Percentiles rank a stretch among this genome's conserved stretches.
phyloP scores from a whole-genome alignment of 768 basidiomycete species.

The Lenzites betulinus region DNA sequence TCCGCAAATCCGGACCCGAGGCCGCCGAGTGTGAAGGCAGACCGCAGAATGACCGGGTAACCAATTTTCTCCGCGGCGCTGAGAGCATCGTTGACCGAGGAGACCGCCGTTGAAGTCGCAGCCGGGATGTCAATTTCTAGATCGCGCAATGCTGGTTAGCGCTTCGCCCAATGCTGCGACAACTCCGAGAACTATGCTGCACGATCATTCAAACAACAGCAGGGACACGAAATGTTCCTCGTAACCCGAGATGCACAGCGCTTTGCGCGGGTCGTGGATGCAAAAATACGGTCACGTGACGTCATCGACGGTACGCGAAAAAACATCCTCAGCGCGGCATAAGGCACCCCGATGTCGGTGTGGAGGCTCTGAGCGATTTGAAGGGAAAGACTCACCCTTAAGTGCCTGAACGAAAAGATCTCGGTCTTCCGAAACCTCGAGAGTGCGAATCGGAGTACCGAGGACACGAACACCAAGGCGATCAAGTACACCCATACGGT shows the following conservation, averaged over 20 bases:
- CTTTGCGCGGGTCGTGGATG: background rate
- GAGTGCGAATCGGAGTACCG: constrained; percentile 91
- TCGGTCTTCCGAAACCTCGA: constrained; percentile 96
- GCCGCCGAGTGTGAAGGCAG: constrained; percentile 97
- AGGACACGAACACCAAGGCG: constrained; percentile 91
- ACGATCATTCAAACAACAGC: no score
- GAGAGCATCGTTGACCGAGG: constrained; percentile 91
- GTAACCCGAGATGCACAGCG: no score
- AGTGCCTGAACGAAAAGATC: constrained; percentile 95
- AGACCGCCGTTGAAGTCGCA: constrained; percentile 94
- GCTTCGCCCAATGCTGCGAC: no score
- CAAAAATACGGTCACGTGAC: constrained; percentile 1
- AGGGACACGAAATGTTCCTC: no score
- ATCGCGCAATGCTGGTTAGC: constrained; percentile 3
- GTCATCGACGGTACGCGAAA: background rate
- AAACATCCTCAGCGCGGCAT: background rate
- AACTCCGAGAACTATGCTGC: no score
- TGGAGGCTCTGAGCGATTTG: background rate
- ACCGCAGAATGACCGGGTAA: constrained; percentile 96
- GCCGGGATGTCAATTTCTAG: constrained; percentile 97
- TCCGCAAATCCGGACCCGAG: constrained; percentile 98
- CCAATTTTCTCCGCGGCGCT: constrained; percentile 89
- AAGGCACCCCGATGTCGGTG: background rate
- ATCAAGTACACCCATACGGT: constrained; percentile 95
- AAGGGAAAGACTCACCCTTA: constrained; percentile 62